Base-by-base conservation (phyloP, 2,329 filamentous ascomycete genomes). In the Coniochaeta pulveracea region DNA sequence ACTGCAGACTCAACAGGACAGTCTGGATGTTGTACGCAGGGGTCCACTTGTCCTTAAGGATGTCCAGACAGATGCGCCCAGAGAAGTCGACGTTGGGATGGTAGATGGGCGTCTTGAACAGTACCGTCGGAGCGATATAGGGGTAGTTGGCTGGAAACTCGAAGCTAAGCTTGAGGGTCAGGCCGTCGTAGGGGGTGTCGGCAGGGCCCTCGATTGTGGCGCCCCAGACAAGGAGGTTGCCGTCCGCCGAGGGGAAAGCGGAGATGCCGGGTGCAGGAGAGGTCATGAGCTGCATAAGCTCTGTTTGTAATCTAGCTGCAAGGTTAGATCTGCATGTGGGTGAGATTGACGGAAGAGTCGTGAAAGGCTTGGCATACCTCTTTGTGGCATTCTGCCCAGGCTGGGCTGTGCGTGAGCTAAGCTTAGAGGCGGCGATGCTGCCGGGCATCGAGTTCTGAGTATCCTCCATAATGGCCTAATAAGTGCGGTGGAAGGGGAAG, bases 41-140 rank as follows among this genome's bases (percentile, higher is more conserved):
- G 38, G 86, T 94, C 91, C 91, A 98, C 65, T 95, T 95, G 59
- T 96, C 91, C 70, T 95, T 96, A 43, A 98, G 69, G 46, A 98
- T 98, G 52, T 98, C 93, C 40, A 98, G 70, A 57, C 91, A 98
- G 59, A 98, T 98, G 36, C 91, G 76, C 25, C 91, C 91, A 4
- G 83, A 88, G 64, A 98, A 95, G 63, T 98, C 91, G 47, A 98
- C 85, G 49, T 98, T 98, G 34, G 91, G 91, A 59, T 98, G 91
- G 68, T 96, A 98, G 61, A 98, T 95, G 23, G 91, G 91, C 6
- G 93, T 98, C 66, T 88, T 93, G 76, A 95, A 98, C 38, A 94
- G 72, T 12, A 98, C 91, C 3, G 81, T 85, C 1, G 91, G 91
- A 15, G 91, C 76, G 2, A 80, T 74, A 57, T 95, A 95, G 8